phyloP scores from a whole-genome alignment of 2,329 filamentous ascomycete species.

The Eutypella sp. region DNA sequence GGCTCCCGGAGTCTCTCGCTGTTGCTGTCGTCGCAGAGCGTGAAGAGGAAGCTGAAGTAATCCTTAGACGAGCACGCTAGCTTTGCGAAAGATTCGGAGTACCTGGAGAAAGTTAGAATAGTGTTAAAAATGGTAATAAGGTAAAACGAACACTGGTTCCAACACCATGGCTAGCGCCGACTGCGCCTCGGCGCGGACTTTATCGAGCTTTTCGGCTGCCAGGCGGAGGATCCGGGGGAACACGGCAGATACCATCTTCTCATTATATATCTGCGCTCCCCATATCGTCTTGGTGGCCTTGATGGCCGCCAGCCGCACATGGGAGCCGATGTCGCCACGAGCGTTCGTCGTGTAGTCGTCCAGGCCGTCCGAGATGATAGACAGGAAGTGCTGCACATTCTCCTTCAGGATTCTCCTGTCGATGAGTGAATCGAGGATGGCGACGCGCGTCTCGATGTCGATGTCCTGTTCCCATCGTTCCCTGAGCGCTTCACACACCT shows the following conservation, averaged over 20 bases:
- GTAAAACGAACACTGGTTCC: conserved; percentile 37
- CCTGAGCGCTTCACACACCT: conserved; percentile 40
- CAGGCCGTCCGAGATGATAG: conserved; percentile 53
- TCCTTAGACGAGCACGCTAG: conserved; percentile 52
- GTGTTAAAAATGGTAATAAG: not conserved
- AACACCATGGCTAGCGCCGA: conserved; percentile 43
- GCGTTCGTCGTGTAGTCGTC: conserved; percentile 91
- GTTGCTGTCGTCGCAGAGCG: conserved; percentile 35
- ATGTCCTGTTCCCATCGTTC: conserved; percentile 48
- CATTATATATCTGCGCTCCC: conserved; percentile 15
- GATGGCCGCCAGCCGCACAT: conserved; percentile 76
- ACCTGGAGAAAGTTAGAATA: conserved; percentile 26
- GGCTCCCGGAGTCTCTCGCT: conserved; percentile 30
- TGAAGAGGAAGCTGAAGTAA: conserved; percentile 55
- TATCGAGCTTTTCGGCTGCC: conserved; percentile 84
- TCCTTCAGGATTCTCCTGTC: conserved; percentile 40
- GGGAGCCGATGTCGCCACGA: conserved; percentile 83
- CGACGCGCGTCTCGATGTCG: conserved; percentile 47
- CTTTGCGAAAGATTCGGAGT: conserved; percentile 28
- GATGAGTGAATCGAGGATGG: conserved; percentile 51
- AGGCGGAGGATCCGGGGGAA: conserved; percentile 58
- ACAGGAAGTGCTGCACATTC: conserved; percentile 36
- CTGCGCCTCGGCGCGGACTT: conserved; percentile 67
- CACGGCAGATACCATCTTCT: conserved; percentile 30
- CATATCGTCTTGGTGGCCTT: conserved; percentile 66